These are phyloP conservation scores for Cladosporium sp. DNA, from an alignment of 2,329 filamentous ascomycete species.

Conservation along the genomic window DNA sequence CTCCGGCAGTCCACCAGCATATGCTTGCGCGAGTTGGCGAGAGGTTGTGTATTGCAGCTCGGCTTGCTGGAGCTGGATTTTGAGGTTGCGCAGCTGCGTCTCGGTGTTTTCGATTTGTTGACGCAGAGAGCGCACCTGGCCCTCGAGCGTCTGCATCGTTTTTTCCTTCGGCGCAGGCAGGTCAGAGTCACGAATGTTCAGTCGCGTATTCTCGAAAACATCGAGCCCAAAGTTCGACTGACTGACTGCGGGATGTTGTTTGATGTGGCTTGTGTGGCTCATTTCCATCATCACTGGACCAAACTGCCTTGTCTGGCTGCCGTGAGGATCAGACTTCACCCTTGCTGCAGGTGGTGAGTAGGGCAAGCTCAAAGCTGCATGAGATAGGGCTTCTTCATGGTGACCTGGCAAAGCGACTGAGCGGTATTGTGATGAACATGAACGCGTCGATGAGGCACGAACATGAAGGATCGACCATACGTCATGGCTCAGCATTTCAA, in stretches of 20 bases:
- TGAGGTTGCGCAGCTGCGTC: constrained; percentile 43
- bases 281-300: not conserved
- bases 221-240: not conserved
- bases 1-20: constrained; percentile 44
- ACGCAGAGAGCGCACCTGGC: constrained; percentile 42
- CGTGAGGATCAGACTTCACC: not conserved
- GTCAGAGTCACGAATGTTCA: not conserved
- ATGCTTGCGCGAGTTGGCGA: constrained; percentile 33
- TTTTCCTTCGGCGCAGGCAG: too few species aligned
- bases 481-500: too few species aligned
- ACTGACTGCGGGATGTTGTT: not conserved
- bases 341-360: not conserved
- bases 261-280: not conserved
- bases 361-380: not conserved
- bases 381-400: not conserved
- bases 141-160: constrained; percentile 6
- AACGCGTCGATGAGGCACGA: not conserved
- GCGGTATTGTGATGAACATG: not conserved
- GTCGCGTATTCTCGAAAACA: not conserved
- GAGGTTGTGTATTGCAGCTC: constrained; percentile 38
- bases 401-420: not conserved
- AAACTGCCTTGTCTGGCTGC: not conserved
- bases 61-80: constrained; percentile 46
- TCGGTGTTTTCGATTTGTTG: constrained; percentile 48
- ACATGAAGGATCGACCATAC: too few species aligned